These are phyloP conservation scores for Yamagishiella unicocca DNA, from an alignment of 139 green algal species.

Conservation along the genomic window DNA sequence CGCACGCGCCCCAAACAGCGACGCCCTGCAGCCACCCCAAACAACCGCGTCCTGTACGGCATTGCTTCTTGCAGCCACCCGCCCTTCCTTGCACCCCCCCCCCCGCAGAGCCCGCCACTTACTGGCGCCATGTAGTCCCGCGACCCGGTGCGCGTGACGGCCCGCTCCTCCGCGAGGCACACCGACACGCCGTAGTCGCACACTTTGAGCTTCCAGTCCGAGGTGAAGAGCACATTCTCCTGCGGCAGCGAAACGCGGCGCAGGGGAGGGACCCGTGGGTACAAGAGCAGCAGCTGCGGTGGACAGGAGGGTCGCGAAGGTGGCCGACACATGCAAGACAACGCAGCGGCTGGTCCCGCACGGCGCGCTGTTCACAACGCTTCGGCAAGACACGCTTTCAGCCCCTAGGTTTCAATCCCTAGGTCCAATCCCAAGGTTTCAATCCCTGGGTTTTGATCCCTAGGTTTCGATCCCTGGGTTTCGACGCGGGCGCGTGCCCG, in stretches of 20 bases:
- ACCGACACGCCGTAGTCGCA: conserved; percentile 77
- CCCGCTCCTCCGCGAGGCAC: conserved; percentile 64
- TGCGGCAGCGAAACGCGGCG: not conserved
- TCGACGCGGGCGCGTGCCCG: no score
- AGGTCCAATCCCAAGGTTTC: no score
- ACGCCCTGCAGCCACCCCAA: not conserved
- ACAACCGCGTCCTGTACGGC: not conserved
- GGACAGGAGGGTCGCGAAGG: not conserved
- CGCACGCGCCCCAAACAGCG: no score
- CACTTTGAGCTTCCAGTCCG: conserved; percentile 62
- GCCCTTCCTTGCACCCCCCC: not conserved
- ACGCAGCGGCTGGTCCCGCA: not conserved
- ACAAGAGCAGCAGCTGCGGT: not conserved
- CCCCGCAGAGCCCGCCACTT: no score
- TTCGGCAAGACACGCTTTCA: no score
- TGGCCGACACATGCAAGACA: not conserved
- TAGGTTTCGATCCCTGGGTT: no score
- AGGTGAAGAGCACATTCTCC: conserved; percentile 41
- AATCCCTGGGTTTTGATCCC: no score
- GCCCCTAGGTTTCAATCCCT: no score
- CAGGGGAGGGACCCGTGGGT: not conserved
- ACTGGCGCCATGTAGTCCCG: conserved; percentile 45
- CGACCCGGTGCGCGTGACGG: conserved; percentile 72
- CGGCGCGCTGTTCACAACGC: no score
- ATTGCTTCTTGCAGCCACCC: not conserved